Base-by-base conservation (phyloP, 208 protist species). In the Leishmania lainsoni region DNA sequence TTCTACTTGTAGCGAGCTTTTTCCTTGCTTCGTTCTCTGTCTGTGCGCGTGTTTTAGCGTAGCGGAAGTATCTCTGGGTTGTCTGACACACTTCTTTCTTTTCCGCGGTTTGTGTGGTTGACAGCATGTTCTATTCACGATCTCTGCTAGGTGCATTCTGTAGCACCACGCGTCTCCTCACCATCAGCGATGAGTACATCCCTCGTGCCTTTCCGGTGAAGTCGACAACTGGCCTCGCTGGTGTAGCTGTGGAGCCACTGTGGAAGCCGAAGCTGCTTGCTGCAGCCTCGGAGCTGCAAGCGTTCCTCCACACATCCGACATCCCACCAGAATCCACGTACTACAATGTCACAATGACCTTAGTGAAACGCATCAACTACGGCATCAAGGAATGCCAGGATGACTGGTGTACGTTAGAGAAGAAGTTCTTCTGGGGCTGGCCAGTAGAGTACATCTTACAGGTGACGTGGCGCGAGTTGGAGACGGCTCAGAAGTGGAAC, bases 401-500 rank as follows among this genome's bases (percentile, higher is more conserved):
- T 78, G 95, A 98, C 87, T 98, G 95, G 93, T 94, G 90, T 81
- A 98, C 95, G 48, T 75, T 98, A 73, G 93, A 98, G 83, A 96
- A 97, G 89, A 94, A 93, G 73, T 98, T 92, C 80, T 98, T 98
- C 77, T 98, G 95, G 93, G 95, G 93, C 6, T 98, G 93, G 95
- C 95, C 95, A 42, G 95, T 98, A 49, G 93, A 98, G 89, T 94
- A 98, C 81, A 97, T 98, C 56, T 81, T 98, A 20, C 95, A 98
- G 81, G 91, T 98, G 61, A 98, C 94, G 22, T 98, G 94, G 93
- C 87, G 94, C 22, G 93, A 98, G 92, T 78, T 98, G 75, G 93
- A 98, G 83, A 98, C 94, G 75, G 95, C 95, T 61, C 95, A 98
- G 81, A 96, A 97, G 90, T 98, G 95, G 95, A 98, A 98, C 51